These are phyloP conservation scores for Penicillium sp. DNA, from an alignment of 2,329 filamentous ascomycete genomes.

Conservation along the genomic window DNA sequence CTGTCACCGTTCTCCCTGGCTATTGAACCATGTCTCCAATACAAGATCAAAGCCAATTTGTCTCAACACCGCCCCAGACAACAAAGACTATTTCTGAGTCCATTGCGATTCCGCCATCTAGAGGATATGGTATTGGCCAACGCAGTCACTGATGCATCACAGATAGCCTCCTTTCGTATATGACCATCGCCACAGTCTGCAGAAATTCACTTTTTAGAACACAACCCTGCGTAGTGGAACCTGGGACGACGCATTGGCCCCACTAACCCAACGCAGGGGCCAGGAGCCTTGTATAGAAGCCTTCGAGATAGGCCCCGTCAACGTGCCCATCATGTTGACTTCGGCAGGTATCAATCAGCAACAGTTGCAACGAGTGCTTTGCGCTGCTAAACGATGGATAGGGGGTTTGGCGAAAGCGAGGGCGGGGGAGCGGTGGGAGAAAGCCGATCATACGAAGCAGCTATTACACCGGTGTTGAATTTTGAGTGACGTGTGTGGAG, in stretches of 20 bases:
- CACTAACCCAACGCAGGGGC: slow-evolving; percentile 53
- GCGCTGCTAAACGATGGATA: slow-evolving; percentile 21
- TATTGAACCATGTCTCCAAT: slow-evolving; percentile 65
- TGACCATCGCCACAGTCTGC: slow-evolving; percentile 65
- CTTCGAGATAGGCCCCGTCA: slow-evolving; percentile 29
- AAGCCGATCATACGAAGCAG: slow-evolving; percentile 35
- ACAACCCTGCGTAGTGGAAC: slow-evolving; percentile 68
- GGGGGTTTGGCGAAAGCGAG: slow-evolving; percentile 22
- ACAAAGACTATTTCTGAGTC: slow-evolving; percentile 43
- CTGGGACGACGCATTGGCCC: slow-evolving; percentile 81
- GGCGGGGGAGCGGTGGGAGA: slow-evolving; percentile 29
- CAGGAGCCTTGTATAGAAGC: slow-evolving; percentile 40
- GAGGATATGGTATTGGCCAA: slow-evolving; percentile 72
- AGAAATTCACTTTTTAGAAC: slow-evolving; percentile 78
- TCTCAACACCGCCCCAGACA: not conserved
- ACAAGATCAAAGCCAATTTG: not conserved
- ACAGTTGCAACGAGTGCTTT: slow-evolving; percentile 27
- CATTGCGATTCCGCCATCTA: slow-evolving; percentile 67
- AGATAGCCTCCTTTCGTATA: slow-evolving; percentile 70
- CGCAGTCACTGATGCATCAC: slow-evolving; percentile 56
- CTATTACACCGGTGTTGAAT: slow-evolving; percentile 25
- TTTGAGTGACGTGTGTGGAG: slow-evolving; percentile 21
- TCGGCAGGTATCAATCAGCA: slow-evolving; percentile 23
- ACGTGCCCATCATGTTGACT: slow-evolving; percentile 35
- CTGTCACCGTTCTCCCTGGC: slow-evolving; percentile 72